A percentile compares a stretch with the other conserved stretches of the same genome.
phyloP scores from a whole-genome alignment of 1,139 yeast genomes.

The Saccharomycopsis hybrid region DNA sequence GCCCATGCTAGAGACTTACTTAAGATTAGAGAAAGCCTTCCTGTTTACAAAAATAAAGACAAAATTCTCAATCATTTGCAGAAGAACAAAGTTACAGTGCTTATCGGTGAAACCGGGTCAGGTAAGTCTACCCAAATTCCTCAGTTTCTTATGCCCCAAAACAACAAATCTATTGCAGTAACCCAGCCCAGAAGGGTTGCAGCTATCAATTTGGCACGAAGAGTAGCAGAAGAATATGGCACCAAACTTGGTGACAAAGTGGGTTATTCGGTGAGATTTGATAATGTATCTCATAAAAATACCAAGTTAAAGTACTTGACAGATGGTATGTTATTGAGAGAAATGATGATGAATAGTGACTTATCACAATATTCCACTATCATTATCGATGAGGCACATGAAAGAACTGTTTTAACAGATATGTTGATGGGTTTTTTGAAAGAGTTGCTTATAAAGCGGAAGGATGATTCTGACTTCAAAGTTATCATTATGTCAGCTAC shows the following conservation, averaged over 20 bases:
- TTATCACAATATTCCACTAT: slow-evolving; percentile 65
- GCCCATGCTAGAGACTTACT: slow-evolving; percentile 43
- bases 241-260: slow-evolving; percentile 70
- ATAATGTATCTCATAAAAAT: slow-evolving; percentile 40
- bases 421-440: slow-evolving; percentile 83
- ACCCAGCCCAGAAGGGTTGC: slow-evolving; percentile 99
- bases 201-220: slow-evolving; percentile 85
- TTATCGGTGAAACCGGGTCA: slow-evolving; percentile 96
- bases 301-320: slow-evolving; percentile 83
- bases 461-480: slow-evolving; percentile 36
- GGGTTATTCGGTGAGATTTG: slow-evolving; percentile 94
- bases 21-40: slow-evolving; percentile 52
- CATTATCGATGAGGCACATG: slow-evolving; percentile 97
- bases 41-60: slow-evolving; percentile 68
- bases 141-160: slow-evolving; percentile 62
- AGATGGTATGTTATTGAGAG: slow-evolving; percentile 95
- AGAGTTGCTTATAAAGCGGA: slow-evolving; percentile 44
- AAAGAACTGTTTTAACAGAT: slow-evolving; percentile 88
- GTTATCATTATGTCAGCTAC: slow-evolving; percentile 87
- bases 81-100: slow-evolving; percentile 60
- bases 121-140: slow-evolving; percentile 93
- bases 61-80: slow-evolving; percentile 52
- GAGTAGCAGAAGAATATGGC: slow-evolving; percentile 89
- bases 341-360: slow-evolving; percentile 68
- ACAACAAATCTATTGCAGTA: slow-evolving; percentile 64